Evolutionary conservation across 768 basidiomycete genomes (phyloP).

Genomic region (Collybia nuda): DNA sequence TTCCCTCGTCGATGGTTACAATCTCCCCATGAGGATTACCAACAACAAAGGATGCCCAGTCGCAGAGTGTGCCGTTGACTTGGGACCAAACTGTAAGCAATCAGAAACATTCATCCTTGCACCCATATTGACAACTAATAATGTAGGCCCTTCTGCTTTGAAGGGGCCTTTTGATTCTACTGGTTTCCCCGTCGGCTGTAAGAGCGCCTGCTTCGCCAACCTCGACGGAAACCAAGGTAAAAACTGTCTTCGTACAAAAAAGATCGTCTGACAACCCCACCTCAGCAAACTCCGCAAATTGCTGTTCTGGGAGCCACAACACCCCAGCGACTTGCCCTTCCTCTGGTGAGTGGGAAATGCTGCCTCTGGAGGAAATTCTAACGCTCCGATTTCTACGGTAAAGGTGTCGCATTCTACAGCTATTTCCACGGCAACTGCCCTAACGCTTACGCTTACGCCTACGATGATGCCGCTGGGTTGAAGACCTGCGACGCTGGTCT

Average conservation of each 20-base stretch:
- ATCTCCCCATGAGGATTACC: conserved; percentile 53
- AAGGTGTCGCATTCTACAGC: conserved; percentile 22
- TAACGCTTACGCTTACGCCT: conserved; percentile 43
- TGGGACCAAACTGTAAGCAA: conserved; percentile 47
- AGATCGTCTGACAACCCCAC: background rate
- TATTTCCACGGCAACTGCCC: conserved; percentile 27
- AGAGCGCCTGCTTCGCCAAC: conserved; percentile 45
- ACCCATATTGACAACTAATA: background rate
- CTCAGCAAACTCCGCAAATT: conserved; percentile 32
- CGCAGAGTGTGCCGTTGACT: conserved; percentile 52
- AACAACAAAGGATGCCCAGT: conserved; percentile 47
- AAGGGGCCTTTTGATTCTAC: conserved; percentile 46
- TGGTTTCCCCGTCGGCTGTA: conserved; percentile 52
- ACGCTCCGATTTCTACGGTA: background rate
- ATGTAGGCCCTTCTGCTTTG: conserved; percentile 39
- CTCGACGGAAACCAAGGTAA: conserved; percentile 27
- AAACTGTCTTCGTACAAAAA: background rate
- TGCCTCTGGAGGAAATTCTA: conserved; percentile 3
- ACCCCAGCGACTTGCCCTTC: conserved; percentile 34
- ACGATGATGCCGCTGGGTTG: conserved; percentile 42
- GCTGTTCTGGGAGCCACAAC: conserved; percentile 31
- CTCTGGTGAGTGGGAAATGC: conserved; percentile 20
- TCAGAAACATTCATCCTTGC: background rate
- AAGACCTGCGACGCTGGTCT: conserved; percentile 35
- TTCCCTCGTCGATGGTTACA: conserved; percentile 60